A percentile compares a stretch with the other conserved stretches of the same genome.
These are phyloP conservation scores for Agarophyton chilense DNA, from an alignment of 23 red algal genomes.

Conservation along the genomic window DNA sequence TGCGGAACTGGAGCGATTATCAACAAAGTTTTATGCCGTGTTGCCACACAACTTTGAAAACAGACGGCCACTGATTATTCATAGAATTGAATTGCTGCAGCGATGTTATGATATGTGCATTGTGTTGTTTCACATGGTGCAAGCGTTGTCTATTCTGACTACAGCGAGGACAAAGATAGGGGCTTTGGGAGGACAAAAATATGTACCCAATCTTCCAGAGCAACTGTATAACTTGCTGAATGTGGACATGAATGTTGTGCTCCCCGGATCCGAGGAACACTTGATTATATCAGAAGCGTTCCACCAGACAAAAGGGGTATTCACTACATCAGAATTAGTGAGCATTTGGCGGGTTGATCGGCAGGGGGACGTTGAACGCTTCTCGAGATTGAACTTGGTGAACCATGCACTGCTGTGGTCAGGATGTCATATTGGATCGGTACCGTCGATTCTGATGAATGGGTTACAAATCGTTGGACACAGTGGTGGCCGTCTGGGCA, in stretches of 20 bases:
- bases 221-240: conserved; percentile 31
- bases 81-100: conserved; percentile 17
- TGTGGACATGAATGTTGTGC: conserved; percentile 28
- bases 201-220: conserved; percentile 27
- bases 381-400: neutral
- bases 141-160: conserved; percentile 28
- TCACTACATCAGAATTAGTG: conserved; percentile 22
- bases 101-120: conserved; percentile 58
- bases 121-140: conserved; percentile 61
- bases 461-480: conserved; percentile 71
- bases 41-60: conserved; percentile 57
- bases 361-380: conserved; percentile 60
- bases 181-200: conserved; percentile 11
- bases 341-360: conserved; percentile 69
- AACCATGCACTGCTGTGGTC: conserved; percentile 58
- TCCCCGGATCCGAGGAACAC: conserved; percentile 30
- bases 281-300: conserved; percentile 42
- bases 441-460: conserved; percentile 46
- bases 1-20: conserved; percentile 31
- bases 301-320: conserved; percentile 48
- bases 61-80: conserved; percentile 61
- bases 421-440: conserved; percentile 66
- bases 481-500: conserved; percentile 69
- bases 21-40: conserved; percentile 62
- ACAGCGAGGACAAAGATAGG: conserved; percentile 24